A percentile compares a stretch with the other conserved stretches of the same genome.
phyloP scores from a whole-genome alignment of 2,329 filamentous ascomycete genomes.

The Graphium sp. region DNA sequence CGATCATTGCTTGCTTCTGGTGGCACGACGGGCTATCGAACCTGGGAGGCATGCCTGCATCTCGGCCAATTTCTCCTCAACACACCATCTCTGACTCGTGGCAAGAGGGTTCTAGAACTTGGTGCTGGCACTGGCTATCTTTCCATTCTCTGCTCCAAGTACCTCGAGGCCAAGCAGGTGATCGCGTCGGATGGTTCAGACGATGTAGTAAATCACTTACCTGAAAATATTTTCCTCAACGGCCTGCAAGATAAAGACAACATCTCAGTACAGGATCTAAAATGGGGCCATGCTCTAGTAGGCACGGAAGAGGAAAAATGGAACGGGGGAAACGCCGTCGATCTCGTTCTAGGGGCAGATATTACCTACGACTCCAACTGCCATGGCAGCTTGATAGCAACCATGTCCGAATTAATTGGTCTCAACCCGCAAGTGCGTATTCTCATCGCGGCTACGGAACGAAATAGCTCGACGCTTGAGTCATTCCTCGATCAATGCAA shows the following conservation, averaged over 20 bases:
- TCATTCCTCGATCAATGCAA: conserved; percentile 43
- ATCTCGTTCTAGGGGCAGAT: conserved; percentile 60
- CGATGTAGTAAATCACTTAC: conserved; percentile 50
- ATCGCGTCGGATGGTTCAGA: conserved; percentile 61
- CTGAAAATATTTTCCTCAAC: conserved; percentile 54
- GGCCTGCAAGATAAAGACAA: conserved; percentile 30
- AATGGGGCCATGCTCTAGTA: conserved; percentile 46
- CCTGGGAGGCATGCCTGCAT: conserved; percentile 68
- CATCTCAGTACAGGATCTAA: conserved; percentile 35
- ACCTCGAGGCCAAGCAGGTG: conserved; percentile 40
- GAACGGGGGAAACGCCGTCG: conserved; percentile 28
- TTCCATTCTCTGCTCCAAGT: conserved; percentile 55
- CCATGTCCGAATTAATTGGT: conserved; percentile 43
- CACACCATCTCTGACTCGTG: conserved; percentile 24
- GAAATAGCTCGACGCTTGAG: conserved; percentile 53
- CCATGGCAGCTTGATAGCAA: conserved; percentile 47
- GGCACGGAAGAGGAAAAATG: conserved; percentile 38
- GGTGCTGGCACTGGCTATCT: conserved; percentile 65
- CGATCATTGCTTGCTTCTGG: conserved; percentile 50
- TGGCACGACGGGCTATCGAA: conserved; percentile 61
- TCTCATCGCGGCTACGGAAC: conserved; percentile 52
- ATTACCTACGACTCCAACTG: conserved; percentile 57
- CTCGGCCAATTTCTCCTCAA: conserved; percentile 50
- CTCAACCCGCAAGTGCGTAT: conserved; percentile 38
- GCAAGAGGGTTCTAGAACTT: conserved; percentile 50